These are phyloP conservation scores for Populus simonii DNA, from an alignment of 345 rosid species.

Conservation along the genomic window DNA sequence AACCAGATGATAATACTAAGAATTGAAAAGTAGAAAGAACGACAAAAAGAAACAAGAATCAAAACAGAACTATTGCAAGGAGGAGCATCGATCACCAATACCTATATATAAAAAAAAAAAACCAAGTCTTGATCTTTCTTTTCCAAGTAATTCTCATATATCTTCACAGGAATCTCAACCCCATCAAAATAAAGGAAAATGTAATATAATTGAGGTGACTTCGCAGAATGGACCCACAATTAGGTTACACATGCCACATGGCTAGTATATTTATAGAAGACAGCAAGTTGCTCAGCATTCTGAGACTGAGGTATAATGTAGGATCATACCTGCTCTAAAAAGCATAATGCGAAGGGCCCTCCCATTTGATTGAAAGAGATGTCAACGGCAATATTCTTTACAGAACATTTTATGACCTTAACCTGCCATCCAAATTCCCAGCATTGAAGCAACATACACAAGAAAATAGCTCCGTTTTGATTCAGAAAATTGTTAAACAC, in stretches of 20 bases:
- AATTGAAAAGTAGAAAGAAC: background rate
- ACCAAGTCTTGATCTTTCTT: background rate
- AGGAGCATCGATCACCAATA: background rate
- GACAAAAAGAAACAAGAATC: background rate
- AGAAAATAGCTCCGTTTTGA: background rate
- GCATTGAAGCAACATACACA: background rate
- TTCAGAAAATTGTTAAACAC: background rate
- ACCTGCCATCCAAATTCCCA: conserved; percentile 53
- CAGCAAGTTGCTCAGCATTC: background rate
- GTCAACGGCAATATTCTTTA: conserved; percentile 81
- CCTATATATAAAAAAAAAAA: background rate
- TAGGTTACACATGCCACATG: background rate
- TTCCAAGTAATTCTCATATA: no score
- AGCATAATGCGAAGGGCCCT: conserved; percentile 81
- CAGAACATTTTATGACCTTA: conserved; percentile 80
- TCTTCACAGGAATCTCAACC: background rate
- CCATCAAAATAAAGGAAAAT: background rate
- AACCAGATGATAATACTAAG: background rate
- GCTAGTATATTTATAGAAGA: background rate
- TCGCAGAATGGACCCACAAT: background rate
- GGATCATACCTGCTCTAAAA: conserved; percentile 74
- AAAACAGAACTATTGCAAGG: background rate
- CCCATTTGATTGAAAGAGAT: conserved; percentile 91
- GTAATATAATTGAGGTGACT: background rate
- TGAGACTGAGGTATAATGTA: background rate